phyloP scores from a whole-genome alignment of 2,329 filamentous ascomycete species.

The Ceratocystis alfenasii region DNA sequence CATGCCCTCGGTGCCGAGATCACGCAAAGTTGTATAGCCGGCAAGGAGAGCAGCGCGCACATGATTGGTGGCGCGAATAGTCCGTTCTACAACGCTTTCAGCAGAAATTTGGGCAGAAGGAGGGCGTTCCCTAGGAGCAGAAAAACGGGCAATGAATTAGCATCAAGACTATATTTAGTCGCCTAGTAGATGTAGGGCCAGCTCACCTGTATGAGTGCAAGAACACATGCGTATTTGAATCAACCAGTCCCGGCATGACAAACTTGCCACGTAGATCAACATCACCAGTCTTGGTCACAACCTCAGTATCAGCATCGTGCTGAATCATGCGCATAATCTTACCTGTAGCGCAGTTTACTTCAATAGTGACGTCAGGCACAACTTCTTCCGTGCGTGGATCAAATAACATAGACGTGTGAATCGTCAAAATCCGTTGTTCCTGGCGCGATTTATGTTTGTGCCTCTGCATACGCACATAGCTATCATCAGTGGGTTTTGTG shows the following conservation, averaged over 20 bases:
- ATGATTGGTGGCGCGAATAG: constrained; percentile 43
- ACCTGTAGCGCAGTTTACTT: constrained; percentile 32
- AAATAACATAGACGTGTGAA: constrained; percentile 39
- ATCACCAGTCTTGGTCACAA: constrained; percentile 29
- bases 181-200: neutral
- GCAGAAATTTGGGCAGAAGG: constrained; percentile 43
- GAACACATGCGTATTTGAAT: constrained; percentile 47
- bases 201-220: constrained; percentile 37
- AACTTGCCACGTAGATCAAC: constrained; percentile 44
- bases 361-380: constrained; percentile 33
- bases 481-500: constrained; percentile 9
- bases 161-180: no score
- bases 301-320: constrained; percentile 26
- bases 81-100: constrained; percentile 45
- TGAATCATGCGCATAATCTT: constrained; percentile 31
- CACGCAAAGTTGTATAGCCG: constrained; percentile 48
- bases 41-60: constrained; percentile 41
- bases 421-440: constrained; percentile 24
- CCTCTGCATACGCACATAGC: constrained; percentile 13
- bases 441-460: constrained; percentile 8
- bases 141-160: neutral
- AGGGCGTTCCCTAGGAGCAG: constrained; percentile 30
- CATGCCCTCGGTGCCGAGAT: constrained; percentile 43
- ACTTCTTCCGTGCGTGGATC: constrained; percentile 35
- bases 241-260: constrained; percentile 42